Percentiles rank a stretch among this genome's conserved stretches.
phyloP scores from a whole-genome alignment of 768 basidiomycete species.

The Suillus subluteus region DNA sequence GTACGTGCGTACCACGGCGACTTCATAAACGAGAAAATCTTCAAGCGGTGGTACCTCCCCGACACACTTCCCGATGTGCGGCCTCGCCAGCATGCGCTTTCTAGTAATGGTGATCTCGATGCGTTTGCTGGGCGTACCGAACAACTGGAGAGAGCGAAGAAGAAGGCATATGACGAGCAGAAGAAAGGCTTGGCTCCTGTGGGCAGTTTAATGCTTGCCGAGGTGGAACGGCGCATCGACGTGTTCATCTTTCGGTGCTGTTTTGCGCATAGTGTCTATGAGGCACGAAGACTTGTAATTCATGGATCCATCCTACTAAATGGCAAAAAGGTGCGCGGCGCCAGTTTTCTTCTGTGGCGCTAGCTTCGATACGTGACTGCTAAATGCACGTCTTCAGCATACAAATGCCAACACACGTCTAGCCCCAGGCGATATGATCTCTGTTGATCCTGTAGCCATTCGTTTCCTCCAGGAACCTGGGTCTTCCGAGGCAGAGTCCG shows the following conservation, averaged over 20 bases:
- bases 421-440: constrained; percentile 93
- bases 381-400: constrained; percentile 52
- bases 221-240: constrained; percentile 94
- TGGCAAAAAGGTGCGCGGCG: constrained; percentile 73
- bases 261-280: constrained; percentile 87
- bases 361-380: background rate
- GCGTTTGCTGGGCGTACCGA: constrained; percentile 62
- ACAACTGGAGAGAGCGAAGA: constrained; percentile 43
- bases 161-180: constrained; percentile 55
- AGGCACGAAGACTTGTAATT: constrained; percentile 83
- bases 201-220: constrained; percentile 92
- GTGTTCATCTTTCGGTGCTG: constrained; percentile 90
- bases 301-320: constrained; percentile 89
- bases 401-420: constrained; percentile 83
- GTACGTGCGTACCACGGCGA: constrained; percentile 96
- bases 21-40: constrained; percentile 88
- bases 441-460: constrained; percentile 82
- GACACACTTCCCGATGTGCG: constrained; percentile 84
- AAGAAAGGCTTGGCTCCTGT: constrained; percentile 81
- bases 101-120: constrained; percentile 45
- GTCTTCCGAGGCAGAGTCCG: constrained; percentile 19
- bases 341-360: constrained; percentile 12
- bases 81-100: constrained; percentile 45
- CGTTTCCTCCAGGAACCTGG: constrained; percentile 60
- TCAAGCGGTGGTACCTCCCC: constrained; percentile 95